A percentile compares a stretch with the other conserved stretches of the same genome.
Evolutionary conservation across 371 early-diverging fungal genomes (phyloP).

Genomic region (Saksenaea oblongispora): DNA sequence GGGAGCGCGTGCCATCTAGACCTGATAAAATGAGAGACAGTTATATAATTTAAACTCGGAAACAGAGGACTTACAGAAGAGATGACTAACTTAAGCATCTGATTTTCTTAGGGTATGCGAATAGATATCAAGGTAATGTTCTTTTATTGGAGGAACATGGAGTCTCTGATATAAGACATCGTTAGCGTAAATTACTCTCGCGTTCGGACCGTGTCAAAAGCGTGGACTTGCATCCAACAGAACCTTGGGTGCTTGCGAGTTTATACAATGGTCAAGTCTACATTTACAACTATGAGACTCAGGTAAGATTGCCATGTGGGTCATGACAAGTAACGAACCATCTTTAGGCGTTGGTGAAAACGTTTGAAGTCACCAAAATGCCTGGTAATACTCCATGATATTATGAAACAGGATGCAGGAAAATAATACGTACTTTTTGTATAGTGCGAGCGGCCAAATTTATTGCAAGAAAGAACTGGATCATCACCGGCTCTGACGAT

Average conservation of each 20-base stretch:
- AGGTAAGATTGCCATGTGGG: slow-evolving; percentile 51
- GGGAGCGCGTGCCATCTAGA: not conserved
- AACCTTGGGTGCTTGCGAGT: slow-evolving; percentile 97
- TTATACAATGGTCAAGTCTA: slow-evolving; percentile 97
- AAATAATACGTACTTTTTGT: not conserved
- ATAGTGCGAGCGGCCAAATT: slow-evolving; percentile 94
- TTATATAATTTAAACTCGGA: not conserved
- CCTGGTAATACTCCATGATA: slow-evolving; percentile 59
- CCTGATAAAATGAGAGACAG: not conserved
- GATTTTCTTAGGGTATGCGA: slow-evolving; percentile 57
- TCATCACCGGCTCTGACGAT: slow-evolving; percentile 97
- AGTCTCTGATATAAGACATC: not conserved
- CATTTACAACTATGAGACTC: slow-evolving; percentile 99
- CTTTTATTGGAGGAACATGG: not conserved
- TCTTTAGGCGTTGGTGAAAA: slow-evolving; percentile 86
- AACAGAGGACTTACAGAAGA: not conserved
- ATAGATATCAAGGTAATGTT: slow-evolving; percentile 64
- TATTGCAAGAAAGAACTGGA: slow-evolving; percentile 96
- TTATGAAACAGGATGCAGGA: not conserved
- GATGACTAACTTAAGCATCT: not conserved
- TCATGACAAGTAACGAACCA: not conserved
- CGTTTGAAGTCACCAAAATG: slow-evolving; percentile 92
- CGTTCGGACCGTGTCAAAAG: slow-evolving; percentile 97
- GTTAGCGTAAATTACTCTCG: slow-evolving; percentile 72
- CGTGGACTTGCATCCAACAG: slow-evolving; percentile 98